Base-by-base conservation (phyloP, 768 basidiomycete genomes). In the Royoungia palumana region DNA sequence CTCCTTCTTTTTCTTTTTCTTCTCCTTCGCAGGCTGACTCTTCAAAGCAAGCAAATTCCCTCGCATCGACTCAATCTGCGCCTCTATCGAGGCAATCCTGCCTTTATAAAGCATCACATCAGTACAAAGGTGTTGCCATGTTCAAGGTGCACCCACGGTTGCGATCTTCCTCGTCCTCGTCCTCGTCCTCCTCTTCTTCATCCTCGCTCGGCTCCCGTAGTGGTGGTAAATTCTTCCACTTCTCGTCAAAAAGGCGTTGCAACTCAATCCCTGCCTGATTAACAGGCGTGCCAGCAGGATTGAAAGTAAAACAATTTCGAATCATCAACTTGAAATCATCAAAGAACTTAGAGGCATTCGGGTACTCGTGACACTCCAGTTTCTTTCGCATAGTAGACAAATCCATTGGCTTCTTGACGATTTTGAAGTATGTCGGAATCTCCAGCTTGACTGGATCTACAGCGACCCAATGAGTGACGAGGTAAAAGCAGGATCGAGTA, bases 381-480 rank as follows among this genome's bases (percentile, higher is more conserved):
- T 94, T 95, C 66, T 73, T 80, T 57, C 83, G 82, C 75, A 99
- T 94, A 9, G 90, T 93, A 11, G 82, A 78, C 50, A 99, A 66
- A 67, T 99, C 96, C 91, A 99, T 98, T 4, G 96, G 96, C 60
- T 82, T 84, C 75, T 94, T 95, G 65, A 99, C 76, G 57, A 95
- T 71, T 68, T 85, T 89, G 3, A 83, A 82, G 67, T 99, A 99
- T 17, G 78, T 74, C 0, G 94, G 95, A 40, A 97, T 78, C 28
- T 85, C 79, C 56, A 94, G 75, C 59, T 80, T 82, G 36, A 83
- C 72, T 70, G 84, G 83, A 66, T 96, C 94, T 94, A 53, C 19
- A 20, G 14, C 10, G 10, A 22, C 35, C 2, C 10, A 22, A 47
- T 50, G 11, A 51, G 41, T 10, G 24, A 32, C 10, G 10, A 12